Conservation (phyloP, 2,329 filamentous ascomycete genomes). For the Hymenotorrendiella dingleyae region DNA sequence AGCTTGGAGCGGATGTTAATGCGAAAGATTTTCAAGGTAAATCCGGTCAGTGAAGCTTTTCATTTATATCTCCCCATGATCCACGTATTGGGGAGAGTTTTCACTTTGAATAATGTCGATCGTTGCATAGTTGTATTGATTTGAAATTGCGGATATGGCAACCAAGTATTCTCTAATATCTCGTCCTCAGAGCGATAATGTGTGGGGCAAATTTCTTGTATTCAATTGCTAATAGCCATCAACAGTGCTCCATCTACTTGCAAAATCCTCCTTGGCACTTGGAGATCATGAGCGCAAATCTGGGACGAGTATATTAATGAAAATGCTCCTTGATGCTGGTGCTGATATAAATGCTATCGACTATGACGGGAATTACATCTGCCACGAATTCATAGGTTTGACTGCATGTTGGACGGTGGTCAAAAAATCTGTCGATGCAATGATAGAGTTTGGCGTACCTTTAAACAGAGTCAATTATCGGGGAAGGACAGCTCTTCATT, state of each 20-base stretch:
- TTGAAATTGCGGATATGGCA: no score
- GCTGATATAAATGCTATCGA: constrained; percentile 4
- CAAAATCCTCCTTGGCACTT: no score
- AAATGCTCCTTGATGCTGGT: constrained; percentile 4
- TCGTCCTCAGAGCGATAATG: no score
- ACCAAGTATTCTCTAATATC: no score
- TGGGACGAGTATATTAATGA: no score
- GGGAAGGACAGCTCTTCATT: constrained; percentile 5
- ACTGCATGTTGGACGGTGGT: not conserved
- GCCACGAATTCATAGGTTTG: constrained; percentile 3
- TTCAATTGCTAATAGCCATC: no score
- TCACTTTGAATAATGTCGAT: no score
- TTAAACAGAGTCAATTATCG: constrained; percentile 1
- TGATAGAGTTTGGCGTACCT: not conserved
- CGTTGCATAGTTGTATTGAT: no score
- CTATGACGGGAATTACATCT: constrained; percentile 4
- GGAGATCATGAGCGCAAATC: no score
- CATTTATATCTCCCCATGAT: not conserved
- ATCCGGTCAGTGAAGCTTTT: constrained; percentile 4
- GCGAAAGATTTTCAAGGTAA: constrained; percentile 6
- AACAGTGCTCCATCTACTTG: no score
- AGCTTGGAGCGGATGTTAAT: constrained; percentile 4
- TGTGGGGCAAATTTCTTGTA: no score
- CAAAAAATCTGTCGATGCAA: not conserved
- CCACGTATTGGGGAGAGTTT: no score